Conservation (phyloP, 306 rosid genomes). For the Vachellia collinsii region DNA sequence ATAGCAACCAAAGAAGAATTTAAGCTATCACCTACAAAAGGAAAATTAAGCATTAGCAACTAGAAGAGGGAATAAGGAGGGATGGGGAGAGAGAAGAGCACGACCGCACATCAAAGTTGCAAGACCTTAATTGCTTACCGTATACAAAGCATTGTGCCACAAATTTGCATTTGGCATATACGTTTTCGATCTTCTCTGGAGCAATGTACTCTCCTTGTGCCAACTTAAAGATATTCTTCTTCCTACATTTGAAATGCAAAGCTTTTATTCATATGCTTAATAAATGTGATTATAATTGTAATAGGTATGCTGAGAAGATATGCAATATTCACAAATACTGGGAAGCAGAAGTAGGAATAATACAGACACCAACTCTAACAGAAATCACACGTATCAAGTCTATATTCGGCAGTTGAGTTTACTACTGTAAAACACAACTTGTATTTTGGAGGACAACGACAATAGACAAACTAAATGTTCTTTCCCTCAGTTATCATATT, state of each 20-base stretch:
- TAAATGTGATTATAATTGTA: conserved; percentile 1
- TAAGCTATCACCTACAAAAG: conserved; percentile 81
- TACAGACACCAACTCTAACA: not conserved
- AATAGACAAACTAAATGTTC: not conserved
- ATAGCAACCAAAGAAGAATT: conserved; percentile 86
- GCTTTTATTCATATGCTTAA: conserved; percentile 22
- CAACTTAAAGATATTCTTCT: conserved; percentile 98
- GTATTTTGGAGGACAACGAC: not conserved
- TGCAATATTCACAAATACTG: conserved; percentile 10
- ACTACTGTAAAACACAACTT: not conserved
- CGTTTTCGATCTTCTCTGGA: conserved; percentile 98
- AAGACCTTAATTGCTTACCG: conserved; percentile 63
- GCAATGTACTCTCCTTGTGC: conserved; percentile 99
- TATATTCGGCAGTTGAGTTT: not conserved
- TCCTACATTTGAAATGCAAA: conserved; percentile 57
- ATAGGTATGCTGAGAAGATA: conserved; percentile 4
- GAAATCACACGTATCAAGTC: conserved; percentile 16
- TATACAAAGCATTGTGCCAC: conserved; percentile 86
- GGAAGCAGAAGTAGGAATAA: conserved; percentile 8
- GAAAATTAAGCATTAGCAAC: conserved; percentile 41
- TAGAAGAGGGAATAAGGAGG: conserved; percentile 10
- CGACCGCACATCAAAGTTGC: not conserved
- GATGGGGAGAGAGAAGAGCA: not conserved
- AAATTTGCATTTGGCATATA: conserved; percentile 86
- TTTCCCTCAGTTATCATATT: not conserved